phyloP scores from a whole-genome alignment of 768 basidiomycete species.

The Exsudoporus frostii region DNA sequence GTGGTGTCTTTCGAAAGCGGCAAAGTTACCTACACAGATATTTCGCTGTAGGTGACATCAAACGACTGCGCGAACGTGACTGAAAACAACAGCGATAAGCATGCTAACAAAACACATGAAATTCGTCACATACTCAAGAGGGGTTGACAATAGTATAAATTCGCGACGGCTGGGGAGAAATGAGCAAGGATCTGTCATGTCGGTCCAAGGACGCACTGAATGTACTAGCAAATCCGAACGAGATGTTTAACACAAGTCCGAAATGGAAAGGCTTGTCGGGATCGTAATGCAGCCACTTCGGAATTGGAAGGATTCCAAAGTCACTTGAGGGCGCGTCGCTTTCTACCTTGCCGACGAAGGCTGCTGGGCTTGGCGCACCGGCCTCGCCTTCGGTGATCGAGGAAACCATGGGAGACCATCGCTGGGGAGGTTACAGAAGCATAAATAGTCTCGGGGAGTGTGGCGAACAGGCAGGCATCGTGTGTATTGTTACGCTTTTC shows the following conservation, averaged over 20 bases:
- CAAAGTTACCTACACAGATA: constrained; percentile 29
- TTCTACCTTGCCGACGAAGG: not conserved
- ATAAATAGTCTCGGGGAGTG: constrained; percentile 15
- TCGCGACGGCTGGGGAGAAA: constrained; percentile 50
- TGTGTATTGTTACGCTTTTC: no score
- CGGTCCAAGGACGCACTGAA: constrained; percentile 22
- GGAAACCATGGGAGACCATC: constrained; percentile 12
- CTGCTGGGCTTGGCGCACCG: not conserved
- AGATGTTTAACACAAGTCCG: constrained; percentile 48
- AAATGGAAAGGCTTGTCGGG: constrained; percentile 50
- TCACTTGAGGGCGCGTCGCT: constrained; percentile 34
- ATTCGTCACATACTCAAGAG: constrained; percentile 52
- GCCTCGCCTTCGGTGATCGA: constrained; percentile 5
- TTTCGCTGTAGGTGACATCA: constrained; percentile 33
- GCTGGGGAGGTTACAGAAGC: not conserved
- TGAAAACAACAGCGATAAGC: constrained; percentile 4
- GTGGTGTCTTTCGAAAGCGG: not conserved
- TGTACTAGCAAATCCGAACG: constrained; percentile 64
- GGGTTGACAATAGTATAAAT: constrained; percentile 83
- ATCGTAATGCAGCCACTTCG: constrained; percentile 50
- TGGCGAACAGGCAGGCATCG: not conserved
- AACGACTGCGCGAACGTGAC: constrained; percentile 40
- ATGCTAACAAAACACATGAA: not conserved
- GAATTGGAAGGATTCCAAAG: constrained; percentile 65
- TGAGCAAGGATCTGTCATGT: not conserved